Percentiles rank a stretch among this genome's conserved stretches.
phyloP scores from a whole-genome alignment of 148 eudicot species.

The Fagopyrum tataricum region DNA sequence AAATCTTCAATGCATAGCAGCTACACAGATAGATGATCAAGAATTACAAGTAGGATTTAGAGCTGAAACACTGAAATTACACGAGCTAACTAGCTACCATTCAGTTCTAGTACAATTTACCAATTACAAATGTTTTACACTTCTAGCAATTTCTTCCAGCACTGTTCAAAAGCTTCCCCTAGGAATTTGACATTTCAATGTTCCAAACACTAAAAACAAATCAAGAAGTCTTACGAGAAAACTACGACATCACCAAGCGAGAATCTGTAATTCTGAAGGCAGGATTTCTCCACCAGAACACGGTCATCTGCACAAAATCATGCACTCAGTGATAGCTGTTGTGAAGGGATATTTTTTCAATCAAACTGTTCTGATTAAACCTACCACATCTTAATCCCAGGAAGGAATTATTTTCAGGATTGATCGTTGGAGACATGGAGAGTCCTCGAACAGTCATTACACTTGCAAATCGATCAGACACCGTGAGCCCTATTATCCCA shows the following conservation, averaged over 20 bases:
- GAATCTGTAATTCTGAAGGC: slow-evolving; percentile 71
- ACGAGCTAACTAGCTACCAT: background rate
- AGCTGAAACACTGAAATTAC: background rate
- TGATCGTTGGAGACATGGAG: slow-evolving; percentile 93
- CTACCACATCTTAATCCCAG: slow-evolving; percentile 26
- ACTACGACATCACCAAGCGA: slow-evolving; percentile 81
- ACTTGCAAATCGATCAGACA: slow-evolving; percentile 69
- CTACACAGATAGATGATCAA: background rate
- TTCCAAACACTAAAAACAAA: background rate
- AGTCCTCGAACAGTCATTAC: slow-evolving; percentile 45
- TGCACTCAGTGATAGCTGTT: background rate
- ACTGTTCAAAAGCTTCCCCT: background rate
- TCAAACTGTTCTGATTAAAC: slow-evolving; percentile 3
- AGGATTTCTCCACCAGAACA: slow-evolving; percentile 79
- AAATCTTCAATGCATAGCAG: background rate
- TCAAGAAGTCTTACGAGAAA: slow-evolving; percentile 50
- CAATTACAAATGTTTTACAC: background rate
- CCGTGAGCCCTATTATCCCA: slow-evolving; percentile 58
- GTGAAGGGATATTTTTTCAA: background rate
- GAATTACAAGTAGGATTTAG: background rate
- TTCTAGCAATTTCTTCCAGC: background rate
- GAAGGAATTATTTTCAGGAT: slow-evolving; percentile 43
- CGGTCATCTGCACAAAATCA: slow-evolving; percentile 54
- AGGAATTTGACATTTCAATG: background rate
- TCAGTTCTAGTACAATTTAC: background rate